phyloP scores from a whole-genome alignment of 2,329 filamentous ascomycete genomes.

The Nemania sp. region DNA sequence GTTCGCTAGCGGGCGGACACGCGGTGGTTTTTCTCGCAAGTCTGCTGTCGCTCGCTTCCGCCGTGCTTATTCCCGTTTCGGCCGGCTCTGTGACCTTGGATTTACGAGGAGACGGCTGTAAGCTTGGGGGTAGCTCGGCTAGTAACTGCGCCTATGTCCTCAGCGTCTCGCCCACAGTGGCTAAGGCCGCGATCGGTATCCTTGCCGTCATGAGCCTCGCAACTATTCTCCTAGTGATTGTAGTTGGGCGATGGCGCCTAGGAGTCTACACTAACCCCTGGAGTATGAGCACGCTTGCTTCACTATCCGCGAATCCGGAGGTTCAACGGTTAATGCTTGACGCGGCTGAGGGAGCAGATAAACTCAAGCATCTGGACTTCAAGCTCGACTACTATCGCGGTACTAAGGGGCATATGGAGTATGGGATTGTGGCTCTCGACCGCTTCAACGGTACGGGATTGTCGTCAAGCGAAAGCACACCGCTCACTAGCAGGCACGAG shows the following conservation, averaged over 20 bases:
- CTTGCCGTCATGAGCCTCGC: conserved; percentile 48
- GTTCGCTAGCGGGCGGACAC: conserved; percentile 43
- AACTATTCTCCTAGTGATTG: conserved; percentile 42
- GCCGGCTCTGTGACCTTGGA: conserved; percentile 49
- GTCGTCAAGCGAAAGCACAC: not conserved
- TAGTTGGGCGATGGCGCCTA: conserved; percentile 48
- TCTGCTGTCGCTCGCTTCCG: conserved; percentile 45
- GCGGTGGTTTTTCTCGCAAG: conserved; percentile 47
- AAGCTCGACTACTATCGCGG: conserved; percentile 19
- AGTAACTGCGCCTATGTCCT: conserved; percentile 50
- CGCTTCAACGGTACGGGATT: not conserved
- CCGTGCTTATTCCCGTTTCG: conserved; percentile 49
- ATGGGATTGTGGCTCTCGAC: conserved; percentile 26
- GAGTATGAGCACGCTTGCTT: conserved; percentile 52
- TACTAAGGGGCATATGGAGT: conserved; percentile 11
- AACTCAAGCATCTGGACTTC: conserved; percentile 20
- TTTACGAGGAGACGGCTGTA: conserved; percentile 46
- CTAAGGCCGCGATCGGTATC: conserved; percentile 46
- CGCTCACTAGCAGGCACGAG: not conserved
- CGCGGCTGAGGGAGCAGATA: not conserved
- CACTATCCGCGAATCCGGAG: conserved; percentile 38
- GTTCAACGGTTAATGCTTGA: conserved; percentile 29
- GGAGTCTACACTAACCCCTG: conserved; percentile 53
- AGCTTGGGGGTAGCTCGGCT: conserved; percentile 37
- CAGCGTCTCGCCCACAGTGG: conserved; percentile 44